These are phyloP conservation scores for Termitomyces sp. DNA, from an alignment of 768 basidiomycete genomes.

Conservation along the genomic window DNA sequence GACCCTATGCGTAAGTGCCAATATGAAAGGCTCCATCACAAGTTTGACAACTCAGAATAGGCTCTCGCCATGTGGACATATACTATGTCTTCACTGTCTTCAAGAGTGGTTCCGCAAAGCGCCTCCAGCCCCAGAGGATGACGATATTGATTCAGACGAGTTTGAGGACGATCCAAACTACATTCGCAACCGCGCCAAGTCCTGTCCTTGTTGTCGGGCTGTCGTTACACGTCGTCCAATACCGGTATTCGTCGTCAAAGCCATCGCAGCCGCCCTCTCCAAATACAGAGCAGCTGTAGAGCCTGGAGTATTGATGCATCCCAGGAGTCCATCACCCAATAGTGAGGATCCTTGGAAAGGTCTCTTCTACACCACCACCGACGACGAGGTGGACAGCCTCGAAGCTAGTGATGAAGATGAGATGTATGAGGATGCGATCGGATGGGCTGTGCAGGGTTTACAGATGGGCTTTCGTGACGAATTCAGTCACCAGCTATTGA, in stretches of 20 bases:
- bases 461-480: not conserved
- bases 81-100: slow-evolving; percentile 69
- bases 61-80: slow-evolving; percentile 73
- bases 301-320: not conserved
- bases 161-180: slow-evolving; percentile 35
- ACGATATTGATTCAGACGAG: slow-evolving; percentile 34
- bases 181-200: slow-evolving; percentile 58
- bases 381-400: slow-evolving; percentile 7
- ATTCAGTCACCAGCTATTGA: slow-evolving; percentile 1
- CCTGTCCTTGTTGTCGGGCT: slow-evolving; percentile 71
- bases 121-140: slow-evolving; percentile 39
- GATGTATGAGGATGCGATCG: slow-evolving; percentile 23
- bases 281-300: slow-evolving; percentile 21
- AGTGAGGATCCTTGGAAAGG: slow-evolving; percentile 28
- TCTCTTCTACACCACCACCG: slow-evolving; percentile 15
- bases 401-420: slow-evolving; percentile 23
- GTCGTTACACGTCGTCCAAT: slow-evolving; percentile 55
- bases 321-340: slow-evolving; percentile 25
- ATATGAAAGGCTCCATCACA: not conserved
- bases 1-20: slow-evolving; percentile 61
- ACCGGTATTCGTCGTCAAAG: slow-evolving; percentile 67
- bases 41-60: slow-evolving; percentile 30
- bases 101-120: slow-evolving; percentile 78
- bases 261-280: slow-evolving; percentile 45
- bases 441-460: slow-evolving; percentile 22